Evolutionary conservation across 139 green algal species (phyloP).

Genomic region (Spirogloea muscicola): DNA sequence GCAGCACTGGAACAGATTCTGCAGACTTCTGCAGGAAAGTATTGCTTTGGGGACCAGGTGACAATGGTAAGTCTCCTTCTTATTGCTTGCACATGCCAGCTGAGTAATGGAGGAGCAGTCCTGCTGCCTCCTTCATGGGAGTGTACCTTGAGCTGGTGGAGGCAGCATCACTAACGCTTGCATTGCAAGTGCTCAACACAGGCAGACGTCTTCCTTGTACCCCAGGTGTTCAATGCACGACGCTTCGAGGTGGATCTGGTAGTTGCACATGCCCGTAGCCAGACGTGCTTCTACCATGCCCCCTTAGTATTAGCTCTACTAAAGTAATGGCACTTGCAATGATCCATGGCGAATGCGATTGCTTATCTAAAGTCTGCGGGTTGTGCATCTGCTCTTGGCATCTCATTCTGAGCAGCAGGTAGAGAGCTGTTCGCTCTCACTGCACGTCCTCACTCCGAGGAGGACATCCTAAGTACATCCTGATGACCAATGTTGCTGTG

Average conservation of each 20-base stretch:
- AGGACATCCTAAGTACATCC: neutral
- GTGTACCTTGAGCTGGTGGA: neutral
- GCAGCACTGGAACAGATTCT: neutral
- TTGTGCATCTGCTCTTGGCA: neutral
- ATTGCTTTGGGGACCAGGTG: conserved; percentile 3
- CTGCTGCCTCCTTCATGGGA: too few species aligned
- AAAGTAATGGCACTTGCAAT: neutral
- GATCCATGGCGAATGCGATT: neutral
- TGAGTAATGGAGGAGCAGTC: too few species aligned
- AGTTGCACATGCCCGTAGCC: neutral
- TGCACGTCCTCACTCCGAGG: neutral
- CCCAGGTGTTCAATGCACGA: neutral
- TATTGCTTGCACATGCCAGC: neutral
- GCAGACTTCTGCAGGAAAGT: neutral
- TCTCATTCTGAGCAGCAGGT: neutral
- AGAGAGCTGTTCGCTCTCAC: neutral
- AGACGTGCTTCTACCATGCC: neutral
- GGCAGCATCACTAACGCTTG: neutral
- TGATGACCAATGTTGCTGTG: too few species aligned
- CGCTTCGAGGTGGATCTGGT: conserved; percentile 4
- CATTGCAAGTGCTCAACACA: neutral
- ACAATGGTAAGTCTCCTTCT: conserved; percentile 1
- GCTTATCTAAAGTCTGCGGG: neutral
- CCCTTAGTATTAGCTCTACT: conserved; percentile 1
- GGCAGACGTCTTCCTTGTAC: conserved; percentile 3